Evolutionary conservation across 805 yeast genomes (phyloP), one percentile per base, ranked within the genome.

Genomic region (Cyberlindnera veronae): DNA sequence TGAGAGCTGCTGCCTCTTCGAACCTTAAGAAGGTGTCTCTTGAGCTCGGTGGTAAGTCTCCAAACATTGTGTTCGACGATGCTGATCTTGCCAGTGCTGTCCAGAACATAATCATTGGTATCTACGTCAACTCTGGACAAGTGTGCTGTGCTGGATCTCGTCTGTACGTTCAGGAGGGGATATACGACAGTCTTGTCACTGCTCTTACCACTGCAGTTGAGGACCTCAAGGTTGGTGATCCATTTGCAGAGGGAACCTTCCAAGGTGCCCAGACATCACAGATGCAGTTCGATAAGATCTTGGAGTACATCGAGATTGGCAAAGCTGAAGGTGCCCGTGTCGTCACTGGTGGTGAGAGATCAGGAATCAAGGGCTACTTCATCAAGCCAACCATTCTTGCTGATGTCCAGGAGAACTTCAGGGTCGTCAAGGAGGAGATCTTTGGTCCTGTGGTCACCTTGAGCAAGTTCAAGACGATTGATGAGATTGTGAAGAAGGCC

Each of bases 31-130:
- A 85, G 65, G 87, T 89, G 48, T 90, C 97, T 32, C 75, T 90
- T 61, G 98, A 90, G 71, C 79, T 89, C 57, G 98, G 98, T 61
- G 98, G 98, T 62, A 90, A 90, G 71, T 89, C 96, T 24, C 96
- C 98, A 57, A 81, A 84, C 66, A 79, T 90, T 53, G 81, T 90
- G 35, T 88, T 84, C 60, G 81, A 82, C 58, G 97, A 90, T 61
- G 90, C 91, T 41, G 79, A 90, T 62, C 61, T 90, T 44, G 79
- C 81, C 41, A 72, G 73, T 57, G 84, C 96, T 37, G 83, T 86
- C 37, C 73, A 81, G 53, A 77, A 80, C 73, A 80, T 88, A 52
- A 74, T 84, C 43, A 62, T 74, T 42, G 96, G 96, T 65, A 89
- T 90, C 59, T 87, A 82, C 74, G 87, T 77, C 76, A 90, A 90